Conservation (phyloP, 768 basidiomycete species). For the Sporobolomyces roseus region DNA sequence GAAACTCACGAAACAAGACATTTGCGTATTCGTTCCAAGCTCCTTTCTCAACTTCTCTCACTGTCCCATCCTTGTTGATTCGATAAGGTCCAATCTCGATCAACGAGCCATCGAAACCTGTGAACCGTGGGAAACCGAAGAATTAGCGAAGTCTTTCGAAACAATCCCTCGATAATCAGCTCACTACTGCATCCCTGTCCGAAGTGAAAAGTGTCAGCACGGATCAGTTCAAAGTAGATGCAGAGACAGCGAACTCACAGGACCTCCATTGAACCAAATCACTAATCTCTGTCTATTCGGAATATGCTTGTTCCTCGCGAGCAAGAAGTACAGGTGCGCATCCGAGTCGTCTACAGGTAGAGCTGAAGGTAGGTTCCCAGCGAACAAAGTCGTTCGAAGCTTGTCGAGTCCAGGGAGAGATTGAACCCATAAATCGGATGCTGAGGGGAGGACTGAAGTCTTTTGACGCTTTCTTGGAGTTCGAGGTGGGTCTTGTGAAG, state of each 20-base stretch:
- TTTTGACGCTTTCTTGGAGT: too few species aligned
- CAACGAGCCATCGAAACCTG: conserved; percentile 37
- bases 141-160: too few species aligned
- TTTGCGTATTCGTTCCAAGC: conserved; percentile 47
- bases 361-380: conserved; percentile 64
- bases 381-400: conserved; percentile 65
- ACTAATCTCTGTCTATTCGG: conserved; percentile 84
- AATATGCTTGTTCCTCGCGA: conserved; percentile 75
- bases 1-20: conserved; percentile 41
- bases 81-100: conserved; percentile 43
- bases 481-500: not conserved
- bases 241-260: too few species aligned
- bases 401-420: conserved; percentile 9
- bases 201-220: too few species aligned
- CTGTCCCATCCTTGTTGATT: conserved; percentile 17
- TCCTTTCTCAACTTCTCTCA: conserved; percentile 33
- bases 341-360: conserved; percentile 54
- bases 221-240: too few species aligned
- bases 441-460: conserved; percentile 20
- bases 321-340: conserved; percentile 80
- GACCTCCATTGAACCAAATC: conserved; percentile 73
- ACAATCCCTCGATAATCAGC: too few species aligned
- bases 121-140: conserved; percentile 71
- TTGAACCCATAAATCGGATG: conserved; percentile 19
- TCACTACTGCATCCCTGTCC: conserved; percentile 67